phyloP scores from a whole-genome alignment of 2,329 filamentous ascomycete species.

The Exophiala viscosa region DNA sequence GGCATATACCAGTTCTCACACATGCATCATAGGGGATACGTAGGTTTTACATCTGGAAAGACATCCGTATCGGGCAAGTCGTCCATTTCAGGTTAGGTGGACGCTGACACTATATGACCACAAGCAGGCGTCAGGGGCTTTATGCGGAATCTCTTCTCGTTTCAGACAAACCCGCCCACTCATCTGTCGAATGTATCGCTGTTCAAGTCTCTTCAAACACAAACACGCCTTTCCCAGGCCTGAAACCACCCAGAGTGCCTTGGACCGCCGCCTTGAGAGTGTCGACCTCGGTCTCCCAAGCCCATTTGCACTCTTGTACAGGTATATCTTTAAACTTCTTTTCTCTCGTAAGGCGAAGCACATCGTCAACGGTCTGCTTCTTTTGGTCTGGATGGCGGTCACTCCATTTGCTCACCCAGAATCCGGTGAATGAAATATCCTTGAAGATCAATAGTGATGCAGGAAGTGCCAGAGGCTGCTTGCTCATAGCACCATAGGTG shows the following conservation, averaged over 20 bases:
- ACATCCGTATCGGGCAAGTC: no score
- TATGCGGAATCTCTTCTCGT: no score
- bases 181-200: no score
- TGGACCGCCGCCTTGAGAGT: conserved; percentile 71
- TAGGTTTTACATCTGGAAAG: no score
- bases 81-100: no score
- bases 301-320: conserved; percentile 77
- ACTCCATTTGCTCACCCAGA: conserved; percentile 92
- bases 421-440: conserved; percentile 81
- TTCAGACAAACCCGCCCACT: no score
- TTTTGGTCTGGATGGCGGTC: conserved; percentile 70
- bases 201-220: conserved; percentile 58
- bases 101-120: no score
- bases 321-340: conserved; percentile 81
- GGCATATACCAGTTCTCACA: no score
- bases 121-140: no score
- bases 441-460: conserved; percentile 90
- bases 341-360: conserved; percentile 68
- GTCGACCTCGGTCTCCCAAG: conserved; percentile 70
- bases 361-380: conserved; percentile 75
- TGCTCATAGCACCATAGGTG: conserved; percentile 93
- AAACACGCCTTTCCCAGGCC: conserved; percentile 85
- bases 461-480: conserved; percentile 76
- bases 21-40: no score
- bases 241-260: conserved; percentile 77